phyloP scores from a whole-genome alignment of 2,329 filamentous ascomycete genomes.

The Nothopassalora personata region DNA sequence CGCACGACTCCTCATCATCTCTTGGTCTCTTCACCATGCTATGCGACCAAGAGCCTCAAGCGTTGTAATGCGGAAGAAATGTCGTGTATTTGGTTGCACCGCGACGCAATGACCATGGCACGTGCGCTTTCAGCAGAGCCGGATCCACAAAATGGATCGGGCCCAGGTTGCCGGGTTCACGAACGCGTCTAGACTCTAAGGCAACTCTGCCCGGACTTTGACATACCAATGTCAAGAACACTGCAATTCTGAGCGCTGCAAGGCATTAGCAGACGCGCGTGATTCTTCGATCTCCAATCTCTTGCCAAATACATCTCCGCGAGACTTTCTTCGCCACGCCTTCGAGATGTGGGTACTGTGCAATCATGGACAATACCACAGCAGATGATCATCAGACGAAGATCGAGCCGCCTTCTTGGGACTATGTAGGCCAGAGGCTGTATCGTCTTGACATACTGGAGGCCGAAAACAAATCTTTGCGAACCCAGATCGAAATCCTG shows the following conservation, averaged over 20 bases:
- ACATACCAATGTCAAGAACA: no score
- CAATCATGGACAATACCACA: neutral
- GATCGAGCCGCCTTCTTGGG: neutral
- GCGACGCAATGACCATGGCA: neutral
- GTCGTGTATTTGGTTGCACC: neutral
- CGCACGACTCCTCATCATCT: constrained; percentile 26
- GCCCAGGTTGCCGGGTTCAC: no score
- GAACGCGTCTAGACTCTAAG: no score
- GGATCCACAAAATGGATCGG: no score
- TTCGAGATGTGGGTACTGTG: neutral
- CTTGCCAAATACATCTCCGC: neutral
- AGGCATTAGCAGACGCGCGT: no score
- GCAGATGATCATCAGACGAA: neutral
- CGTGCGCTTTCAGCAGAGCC: no score
- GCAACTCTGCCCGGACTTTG: no score
- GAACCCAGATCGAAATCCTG: constrained; percentile 10
- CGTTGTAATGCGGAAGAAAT: neutral
- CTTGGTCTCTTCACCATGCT: constrained; percentile 36
- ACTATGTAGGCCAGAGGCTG: neutral
- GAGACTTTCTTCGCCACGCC: neutral
- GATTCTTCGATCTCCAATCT: neutral
- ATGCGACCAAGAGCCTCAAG: neutral
- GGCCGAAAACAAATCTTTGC: constrained; percentile 22
- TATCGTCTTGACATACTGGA: constrained; percentile 7
- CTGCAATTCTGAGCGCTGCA: no score